Conservation (phyloP, 139 green algal genomes). For the Limnomonas spitsbergensis region DNA sequence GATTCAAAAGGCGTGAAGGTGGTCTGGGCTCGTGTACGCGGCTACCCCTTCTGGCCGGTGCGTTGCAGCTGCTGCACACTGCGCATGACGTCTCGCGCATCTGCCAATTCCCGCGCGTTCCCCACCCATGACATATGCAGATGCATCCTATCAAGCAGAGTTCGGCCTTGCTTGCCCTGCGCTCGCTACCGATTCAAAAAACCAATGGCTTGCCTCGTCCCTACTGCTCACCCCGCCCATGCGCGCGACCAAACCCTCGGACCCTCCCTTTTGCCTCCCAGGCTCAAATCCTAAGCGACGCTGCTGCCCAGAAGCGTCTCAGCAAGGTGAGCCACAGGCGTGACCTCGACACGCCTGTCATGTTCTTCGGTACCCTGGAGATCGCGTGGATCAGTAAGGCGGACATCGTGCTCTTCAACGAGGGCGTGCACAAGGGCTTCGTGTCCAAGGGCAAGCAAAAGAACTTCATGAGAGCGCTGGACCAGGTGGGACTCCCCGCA, state of each 20-base stretch:
- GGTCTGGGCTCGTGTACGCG: constrained; percentile 67
- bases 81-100: background rate
- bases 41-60: constrained; percentile 78
- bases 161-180: too few species aligned
- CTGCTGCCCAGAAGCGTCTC: constrained; percentile 35
- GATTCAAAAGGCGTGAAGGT: constrained; percentile 20
- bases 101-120: background rate
- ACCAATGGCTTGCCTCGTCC: too few species aligned
- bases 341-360: constrained; percentile 23
- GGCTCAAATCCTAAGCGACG: constrained; percentile 39
- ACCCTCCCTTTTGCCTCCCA: too few species aligned
- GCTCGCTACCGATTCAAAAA: too few species aligned
- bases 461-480: constrained; percentile 37
- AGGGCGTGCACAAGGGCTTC: constrained; percentile 45
- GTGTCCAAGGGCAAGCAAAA: constrained; percentile 46
- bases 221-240: too few species aligned
- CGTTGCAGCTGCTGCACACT: too few species aligned
- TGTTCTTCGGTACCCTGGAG: constrained; percentile 78
- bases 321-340: constrained; percentile 30
- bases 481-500: constrained; percentile 15
- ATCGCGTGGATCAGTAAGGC: constrained; percentile 59
- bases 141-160: background rate
- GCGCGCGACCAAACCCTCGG: too few species aligned
- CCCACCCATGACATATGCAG: background rate
- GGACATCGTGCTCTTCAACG: constrained; percentile 42